Evolutionary conservation across 2,329 filamentous ascomycete species (phyloP).

Genomic region (Zymoseptoria pseudotritici): DNA sequence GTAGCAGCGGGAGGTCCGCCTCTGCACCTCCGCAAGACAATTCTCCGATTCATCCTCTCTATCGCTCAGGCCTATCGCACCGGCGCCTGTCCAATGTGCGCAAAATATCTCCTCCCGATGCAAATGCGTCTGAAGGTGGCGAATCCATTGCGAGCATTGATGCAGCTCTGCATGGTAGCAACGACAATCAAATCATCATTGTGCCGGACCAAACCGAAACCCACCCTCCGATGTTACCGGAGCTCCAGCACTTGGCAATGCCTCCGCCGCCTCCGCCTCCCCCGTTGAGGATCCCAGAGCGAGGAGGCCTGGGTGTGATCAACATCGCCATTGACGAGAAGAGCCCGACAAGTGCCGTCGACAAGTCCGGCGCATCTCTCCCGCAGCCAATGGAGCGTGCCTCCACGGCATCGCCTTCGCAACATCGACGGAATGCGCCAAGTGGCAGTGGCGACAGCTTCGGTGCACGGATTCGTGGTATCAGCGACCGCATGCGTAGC

Average conservation of each 20-base stretch:
- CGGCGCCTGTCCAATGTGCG: conserved; percentile 25
- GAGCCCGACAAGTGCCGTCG: conserved; percentile 7
- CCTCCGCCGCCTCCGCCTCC: conserved; percentile 40
- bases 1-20: conserved; percentile 34
- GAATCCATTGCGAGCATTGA: conserved; percentile 40
- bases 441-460: conserved; percentile 53
- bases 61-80: no score
- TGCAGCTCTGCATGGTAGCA: conserved; percentile 41
- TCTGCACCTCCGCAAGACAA: conserved; percentile 34
- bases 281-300: conserved; percentile 26
- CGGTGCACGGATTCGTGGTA: conserved; percentile 45
- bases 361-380: conserved; percentile 5
- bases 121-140: conserved; percentile 18
- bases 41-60: no score
- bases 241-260: conserved; percentile 53
- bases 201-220: conserved; percentile 31
- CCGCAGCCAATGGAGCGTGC: conserved; percentile 24
- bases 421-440: conserved; percentile 46
- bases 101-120: conserved; percentile 38
- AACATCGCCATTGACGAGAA: conserved; percentile 42
- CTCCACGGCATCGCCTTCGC: conserved; percentile 29
- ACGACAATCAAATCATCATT: conserved; percentile 38
- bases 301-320: conserved; percentile 27
- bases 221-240: conserved; percentile 39
- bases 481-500: conserved; percentile 54